Base-by-base conservation (phyloP, 257 asterid species). In the Solanum appendiculatum region DNA sequence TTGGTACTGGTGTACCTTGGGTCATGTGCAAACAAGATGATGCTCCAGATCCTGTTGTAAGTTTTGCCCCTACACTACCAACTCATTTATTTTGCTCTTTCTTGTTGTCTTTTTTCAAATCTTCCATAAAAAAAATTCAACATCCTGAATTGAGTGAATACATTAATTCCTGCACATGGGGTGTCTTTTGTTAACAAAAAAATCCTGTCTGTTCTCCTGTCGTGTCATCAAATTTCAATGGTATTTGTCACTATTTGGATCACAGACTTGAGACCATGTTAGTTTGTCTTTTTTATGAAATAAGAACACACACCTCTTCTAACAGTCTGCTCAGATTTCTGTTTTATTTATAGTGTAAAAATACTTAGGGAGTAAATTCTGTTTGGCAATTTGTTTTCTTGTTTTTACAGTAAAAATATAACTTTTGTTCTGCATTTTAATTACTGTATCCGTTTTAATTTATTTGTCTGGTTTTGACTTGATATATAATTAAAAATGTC, bases 31-130 rank as follows among this genome's bases (percentile, higher is more conserved):
- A 88, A 80, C 90, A 88, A 86, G 85, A 88, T n/a, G 90, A 88
- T 82, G 90, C 90, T 54, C 90, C 88, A n/a, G 88, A 88, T 72
- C 90, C 88, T 40, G 83, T 95, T 89, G 99, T 97, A 87, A 88
- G 98, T 91, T 80, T 86, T 70, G 3, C 46, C 70, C 12, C 40
- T 85, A 0, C 0, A 21, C 0, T 6, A 68, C 27, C 42, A 27
- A 70, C 36, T 63, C 63, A 72, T 75, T 70, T 63, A 73, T 68
- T 86, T 21, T 73, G 51, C 37, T 44, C 29, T 36, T 85, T 86
- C 40, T 27, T 78, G n/a, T 80, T 86, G 64, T 36, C 77, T 39
- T 83, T 84, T 90, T 40, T 74, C 82, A 56, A 86, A 88, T 68
- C 56, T 27, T 86, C 54, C 9, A 37, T 23, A 37, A 58, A 11